Evolutionary conservation across 2,329 filamentous ascomycete genomes (phyloP).

Genomic region (Epichloe hybrida): DNA sequence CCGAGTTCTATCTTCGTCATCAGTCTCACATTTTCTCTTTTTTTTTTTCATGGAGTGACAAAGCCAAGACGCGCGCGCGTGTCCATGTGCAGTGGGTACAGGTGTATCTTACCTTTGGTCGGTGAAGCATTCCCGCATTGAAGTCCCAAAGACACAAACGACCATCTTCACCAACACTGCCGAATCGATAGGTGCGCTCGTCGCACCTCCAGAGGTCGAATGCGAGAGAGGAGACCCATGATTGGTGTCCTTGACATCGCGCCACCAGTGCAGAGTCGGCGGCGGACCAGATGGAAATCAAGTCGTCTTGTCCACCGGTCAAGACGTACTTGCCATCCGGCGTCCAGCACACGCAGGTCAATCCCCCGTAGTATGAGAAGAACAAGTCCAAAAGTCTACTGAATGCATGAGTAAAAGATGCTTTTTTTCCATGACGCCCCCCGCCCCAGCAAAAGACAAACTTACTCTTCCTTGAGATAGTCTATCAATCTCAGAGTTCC

Average conservation of each 20-base stretch:
- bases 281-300: conserved; percentile 91
- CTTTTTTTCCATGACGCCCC: background rate
- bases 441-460: conserved; percentile 2
- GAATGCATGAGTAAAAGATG: conserved; percentile 4
- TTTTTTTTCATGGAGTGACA: background rate
- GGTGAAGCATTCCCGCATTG: conserved; percentile 87
- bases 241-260: conserved; percentile 87
- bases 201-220: conserved; percentile 98
- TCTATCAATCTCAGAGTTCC: conserved; percentile 83
- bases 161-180: conserved; percentile 90
- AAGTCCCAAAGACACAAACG: conserved; percentile 93
- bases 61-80: background rate
- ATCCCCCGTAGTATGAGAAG: conserved; percentile 87
- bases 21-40: background rate
- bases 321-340: conserved; percentile 93
- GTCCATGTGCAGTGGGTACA: background rate
- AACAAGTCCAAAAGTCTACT: conserved; percentile 71
- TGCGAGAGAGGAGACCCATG: conserved; percentile 84
- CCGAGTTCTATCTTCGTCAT: conserved; percentile 7
- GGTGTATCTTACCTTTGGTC: conserved; percentile 45
- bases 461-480: conserved; percentile 77
- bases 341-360: conserved; percentile 93
- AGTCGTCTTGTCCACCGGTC: conserved; percentile 88
- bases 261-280: conserved; percentile 74
- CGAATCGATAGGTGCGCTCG: conserved; percentile 87